Percentiles rank a stretch among this genome's conserved stretches.
Conservation (phyloP, 2,329 filamentous ascomycete species). For the Catunica adiposa region DNA sequence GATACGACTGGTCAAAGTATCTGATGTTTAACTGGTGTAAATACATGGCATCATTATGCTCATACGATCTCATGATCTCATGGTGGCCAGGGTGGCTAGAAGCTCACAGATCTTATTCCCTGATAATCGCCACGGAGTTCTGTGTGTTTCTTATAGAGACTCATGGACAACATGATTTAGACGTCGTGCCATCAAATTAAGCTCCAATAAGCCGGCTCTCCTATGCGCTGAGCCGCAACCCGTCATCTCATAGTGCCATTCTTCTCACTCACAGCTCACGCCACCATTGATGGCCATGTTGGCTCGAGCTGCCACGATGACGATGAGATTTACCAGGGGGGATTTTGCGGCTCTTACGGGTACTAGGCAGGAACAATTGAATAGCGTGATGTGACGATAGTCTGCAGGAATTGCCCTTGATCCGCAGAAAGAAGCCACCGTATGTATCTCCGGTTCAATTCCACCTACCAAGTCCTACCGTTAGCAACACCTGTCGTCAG, state of each 20-base stretch:
- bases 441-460: too few relatives aligned
- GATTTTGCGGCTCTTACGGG: conserved; percentile 1
- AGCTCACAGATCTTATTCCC: background rate
- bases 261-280: background rate
- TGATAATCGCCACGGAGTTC: background rate
- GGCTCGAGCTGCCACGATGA: background rate
- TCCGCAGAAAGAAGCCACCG: background rate
- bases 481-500: too few relatives aligned
- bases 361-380: background rate
- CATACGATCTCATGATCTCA: background rate
- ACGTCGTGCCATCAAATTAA: too few relatives aligned
- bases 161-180: background rate
- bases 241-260: background rate
- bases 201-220: background rate
- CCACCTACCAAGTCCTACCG: too few relatives aligned
- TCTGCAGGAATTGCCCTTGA: background rate
- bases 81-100: background rate
- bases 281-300: background rate
- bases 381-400: background rate
- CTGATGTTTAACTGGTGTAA: background rate
- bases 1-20: background rate
- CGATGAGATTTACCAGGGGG: background rate
- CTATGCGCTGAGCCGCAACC: background rate
- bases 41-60: background rate
- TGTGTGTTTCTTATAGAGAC: background rate